A percentile compares a stretch with the other conserved stretches of the same genome.
Conservation (phyloP, 225 moss, liverwort and hornwort genomes). For the Polytrichum formosum region DNA sequence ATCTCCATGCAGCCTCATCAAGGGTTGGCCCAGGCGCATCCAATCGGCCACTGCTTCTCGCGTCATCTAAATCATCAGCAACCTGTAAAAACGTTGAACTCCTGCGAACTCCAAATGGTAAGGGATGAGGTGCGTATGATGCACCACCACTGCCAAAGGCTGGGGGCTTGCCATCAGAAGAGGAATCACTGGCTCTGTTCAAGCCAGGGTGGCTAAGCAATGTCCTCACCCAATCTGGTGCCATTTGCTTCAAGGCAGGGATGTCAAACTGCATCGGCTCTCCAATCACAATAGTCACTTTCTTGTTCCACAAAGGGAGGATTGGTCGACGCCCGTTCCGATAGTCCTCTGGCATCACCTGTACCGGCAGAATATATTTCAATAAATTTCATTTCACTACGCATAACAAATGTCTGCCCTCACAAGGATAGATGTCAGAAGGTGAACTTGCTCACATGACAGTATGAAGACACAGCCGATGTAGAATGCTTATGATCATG, state of each 20-base stretch:
- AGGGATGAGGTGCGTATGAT: slow-evolving; percentile 25
- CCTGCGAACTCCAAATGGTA: slow-evolving; percentile 27
- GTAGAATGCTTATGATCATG: too few species aligned
- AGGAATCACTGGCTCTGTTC: slow-evolving; percentile 9
- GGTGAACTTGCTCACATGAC: too few species aligned
- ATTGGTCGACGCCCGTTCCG: slow-evolving; percentile 70
- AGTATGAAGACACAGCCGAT: too few species aligned
- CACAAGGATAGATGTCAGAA: too few species aligned
- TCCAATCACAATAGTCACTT: slow-evolving; percentile 78
- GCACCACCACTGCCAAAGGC: slow-evolving; percentile 19
- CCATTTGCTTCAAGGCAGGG: slow-evolving; percentile 50
- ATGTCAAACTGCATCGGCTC: slow-evolving; percentile 93
- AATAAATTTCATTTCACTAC: too few species aligned
- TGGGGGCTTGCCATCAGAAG: slow-evolving; percentile 15
- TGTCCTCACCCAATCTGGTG: slow-evolving; percentile 45
- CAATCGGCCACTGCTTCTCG: slow-evolving; percentile 15
- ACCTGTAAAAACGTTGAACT: slow-evolving; percentile 32
- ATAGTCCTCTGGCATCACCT: slow-evolving; percentile 86
- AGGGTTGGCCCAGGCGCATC: slow-evolving; percentile 35
- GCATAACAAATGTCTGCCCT: too few species aligned
- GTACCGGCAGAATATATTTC: slow-evolving; percentile 2
- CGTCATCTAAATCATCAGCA: slow-evolving; percentile 9
- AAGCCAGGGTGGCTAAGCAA: slow-evolving; percentile 10
- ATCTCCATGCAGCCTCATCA: slow-evolving; percentile 64
- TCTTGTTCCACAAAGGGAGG: slow-evolving; percentile 67